Conservation (phyloP, 2,329 filamentous ascomycete genomes). For the Bimuria novae-zelandiae region DNA sequence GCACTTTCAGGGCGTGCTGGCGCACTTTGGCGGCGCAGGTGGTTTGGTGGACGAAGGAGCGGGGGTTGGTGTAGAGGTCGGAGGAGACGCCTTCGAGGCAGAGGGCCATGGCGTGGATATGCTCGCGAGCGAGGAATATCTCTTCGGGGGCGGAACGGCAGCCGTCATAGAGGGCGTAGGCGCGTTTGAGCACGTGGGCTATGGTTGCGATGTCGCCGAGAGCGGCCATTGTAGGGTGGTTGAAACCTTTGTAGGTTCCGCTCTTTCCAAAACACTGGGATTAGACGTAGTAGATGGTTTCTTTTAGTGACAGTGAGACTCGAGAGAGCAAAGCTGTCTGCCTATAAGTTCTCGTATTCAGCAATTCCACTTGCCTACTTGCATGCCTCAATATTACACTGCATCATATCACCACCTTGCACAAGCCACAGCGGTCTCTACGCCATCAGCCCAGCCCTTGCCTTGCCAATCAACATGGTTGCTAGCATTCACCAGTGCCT, state of each 20-base stretch:
- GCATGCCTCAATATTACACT: not conserved
- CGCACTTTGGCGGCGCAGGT: slow-evolving; percentile 10
- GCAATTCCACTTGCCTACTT: not conserved
- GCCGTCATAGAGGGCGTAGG: slow-evolving; percentile 16
- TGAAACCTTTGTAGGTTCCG: not conserved
- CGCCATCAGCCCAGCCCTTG: not conserved
- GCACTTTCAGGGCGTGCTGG: slow-evolving; percentile 8
- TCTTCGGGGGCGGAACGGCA: slow-evolving; percentile 17
- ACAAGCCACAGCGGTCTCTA: not conserved
- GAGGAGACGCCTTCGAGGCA: slow-evolving; percentile 21
- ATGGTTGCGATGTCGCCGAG: slow-evolving; percentile 14
- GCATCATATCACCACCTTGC: not conserved
- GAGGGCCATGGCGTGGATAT: slow-evolving; percentile 20
- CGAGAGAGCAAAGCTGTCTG: not conserved
- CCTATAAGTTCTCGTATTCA: not conserved
- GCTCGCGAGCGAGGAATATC: slow-evolving; percentile 16
- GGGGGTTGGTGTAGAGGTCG: slow-evolving; percentile 11
- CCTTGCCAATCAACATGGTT: not conserved
- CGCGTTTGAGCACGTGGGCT: slow-evolving; percentile 15
- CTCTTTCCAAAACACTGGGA: not conserved
- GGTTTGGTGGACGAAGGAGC: slow-evolving; percentile 15
- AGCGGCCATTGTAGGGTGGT: slow-evolving; percentile 6
- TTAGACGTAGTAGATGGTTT: not conserved
- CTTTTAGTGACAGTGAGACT: not conserved
- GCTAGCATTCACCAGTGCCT: not conserved